Base-by-base conservation (phyloP, 2,329 filamentous ascomycete species). In the Colletotrichum cereale region DNA sequence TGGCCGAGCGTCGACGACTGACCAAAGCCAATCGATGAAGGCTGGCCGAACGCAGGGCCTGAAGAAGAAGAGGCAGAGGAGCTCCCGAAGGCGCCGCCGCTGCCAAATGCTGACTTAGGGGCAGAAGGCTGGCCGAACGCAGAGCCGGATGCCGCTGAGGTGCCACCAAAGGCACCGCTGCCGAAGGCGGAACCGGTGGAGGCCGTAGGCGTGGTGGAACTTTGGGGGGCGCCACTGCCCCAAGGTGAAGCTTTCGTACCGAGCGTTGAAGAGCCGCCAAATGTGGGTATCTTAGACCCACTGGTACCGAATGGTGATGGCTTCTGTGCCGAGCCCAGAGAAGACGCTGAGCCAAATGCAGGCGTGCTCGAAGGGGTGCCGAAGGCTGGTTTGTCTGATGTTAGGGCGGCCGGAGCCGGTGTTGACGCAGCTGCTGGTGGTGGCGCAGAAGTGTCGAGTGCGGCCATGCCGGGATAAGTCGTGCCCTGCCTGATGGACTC, bases 401-500 rank as follows among this genome's bases (percentile, higher is more conserved):
- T 31, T 5, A 48, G 21, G 26, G 14, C 8, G 8, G 47, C 65
- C 31, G 65, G 16, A 72, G 81, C 70, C 57, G 76, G 62, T 5
- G 56, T 21, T 18, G 38, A 21, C 26, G 57, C 31, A 12, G 66
- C 68, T 6, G 77, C 75, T 64, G 81, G 69, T 5, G 78, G 67
- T 72, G 77, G 75, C 44, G 78, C 69, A 21, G 76, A 67, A 11
- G 80, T 76, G 10, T 83, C 76, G 74, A 79, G 69, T 38, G 77
- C 64, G 26, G 86, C 84, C 74, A 98, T 84, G 5, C 92, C 93
- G 50, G 92, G 88, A 79, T 95, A 98, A 0, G 89, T 88, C 8
- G 89, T 90, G 4, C 91, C 91, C 75, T 91, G 86, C 71, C 91
- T 89, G 73, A 99, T 91, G 2, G 96, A 95, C 52, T 97, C 94